Evolutionary conservation across 768 basidiomycete species (phyloP), one percentile per base, ranked within the genome.

Genomic region (Trametes coccinea): DNA sequence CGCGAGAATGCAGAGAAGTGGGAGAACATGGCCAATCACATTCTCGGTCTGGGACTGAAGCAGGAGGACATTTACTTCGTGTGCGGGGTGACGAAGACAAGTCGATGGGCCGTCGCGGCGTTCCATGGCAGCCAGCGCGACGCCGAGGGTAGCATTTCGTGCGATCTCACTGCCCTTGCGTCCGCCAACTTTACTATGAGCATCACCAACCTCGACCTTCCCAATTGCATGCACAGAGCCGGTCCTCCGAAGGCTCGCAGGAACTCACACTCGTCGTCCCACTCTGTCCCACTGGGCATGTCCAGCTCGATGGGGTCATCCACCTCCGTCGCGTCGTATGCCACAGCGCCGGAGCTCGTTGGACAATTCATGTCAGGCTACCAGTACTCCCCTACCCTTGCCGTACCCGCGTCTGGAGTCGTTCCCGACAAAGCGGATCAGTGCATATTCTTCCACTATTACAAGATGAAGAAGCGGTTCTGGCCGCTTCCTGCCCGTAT

Each of bases 361-460:
- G 9, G 45, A 33, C 44, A 6, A n/a, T 46, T 10, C 43, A 16
- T 11, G n/a, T 33, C 31, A 2, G 30, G 43, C 2, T 43, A 14
- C n/a, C 30, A 46, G 14, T 34, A 31, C 14, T 44, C 43, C 6
- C n/a, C 22, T 17, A 46, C 17, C n/a, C 17, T 46, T 3, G 17
- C 45, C 27, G 45, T n/a, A 10, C 45, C 45, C 7, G 5, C 45
- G 5, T 33, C 43, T 27, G 17, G 13, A 7, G 53, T 29, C 0
- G 43, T 46, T 16, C 31, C 30, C 8, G 59, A 59, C n/a, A 52
- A 44, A 17, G 51, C 46, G 14, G 59, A 64, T 34, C 63, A 60
- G 44, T 64, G 59, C 30, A 60, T 64, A 8, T 64, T 64, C 45
- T 48, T 64, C n/a, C 48, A 64, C 31, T 64, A 64, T 44, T 64